A percentile compares a stretch with the other conserved stretches of the same genome.
These are phyloP conservation scores for Colletotrichum horii DNA, from an alignment of 2,329 filamentous ascomycete species.

Conservation along the genomic window DNA sequence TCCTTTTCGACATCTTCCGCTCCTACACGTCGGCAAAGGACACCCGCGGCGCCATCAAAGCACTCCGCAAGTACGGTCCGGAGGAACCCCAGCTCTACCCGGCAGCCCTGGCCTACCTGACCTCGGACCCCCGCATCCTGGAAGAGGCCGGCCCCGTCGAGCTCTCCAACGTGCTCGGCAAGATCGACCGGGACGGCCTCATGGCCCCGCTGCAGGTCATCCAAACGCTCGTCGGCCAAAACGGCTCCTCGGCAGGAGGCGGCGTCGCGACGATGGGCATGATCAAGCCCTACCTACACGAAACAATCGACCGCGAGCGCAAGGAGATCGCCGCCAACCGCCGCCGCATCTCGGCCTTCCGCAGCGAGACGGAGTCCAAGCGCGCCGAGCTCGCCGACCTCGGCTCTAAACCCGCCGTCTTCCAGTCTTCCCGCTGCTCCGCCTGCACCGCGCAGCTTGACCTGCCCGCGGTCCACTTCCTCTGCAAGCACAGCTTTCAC, in stretches of 20 bases:
- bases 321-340: slow-evolving; percentile 84
- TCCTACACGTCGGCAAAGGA: slow-evolving; percentile 94
- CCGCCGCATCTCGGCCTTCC: slow-evolving; percentile 82
- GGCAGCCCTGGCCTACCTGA: slow-evolving; percentile 91
- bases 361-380: slow-evolving; percentile 81
- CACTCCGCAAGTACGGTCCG: slow-evolving; percentile 87
- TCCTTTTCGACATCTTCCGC: slow-evolving; percentile 94
- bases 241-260: slow-evolving; percentile 29
- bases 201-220: slow-evolving; percentile 98
- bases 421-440: slow-evolving; percentile 88
- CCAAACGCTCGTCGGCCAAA: slow-evolving; percentile 79
- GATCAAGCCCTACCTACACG: slow-evolving; percentile 89
- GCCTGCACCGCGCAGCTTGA: slow-evolving; percentile 81
- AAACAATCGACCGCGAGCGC: slow-evolving; percentile 87
- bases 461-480: slow-evolving; percentile 89
- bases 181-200: slow-evolving; percentile 87
- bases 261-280: slow-evolving; percentile 96
- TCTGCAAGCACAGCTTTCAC: slow-evolving; percentile 98
- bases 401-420: slow-evolving; percentile 80
- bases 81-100: slow-evolving; percentile 92
- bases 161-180: slow-evolving; percentile 77
- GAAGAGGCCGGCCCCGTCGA: slow-evolving; percentile 86
- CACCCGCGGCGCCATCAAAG: slow-evolving; percentile 87
- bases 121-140: slow-evolving; percentile 80
- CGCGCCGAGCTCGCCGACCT: slow-evolving; percentile 80